These are phyloP conservation scores for Botrytis sinoallii DNA, from an alignment of 2,329 filamentous ascomycete genomes.

Conservation along the genomic window DNA sequence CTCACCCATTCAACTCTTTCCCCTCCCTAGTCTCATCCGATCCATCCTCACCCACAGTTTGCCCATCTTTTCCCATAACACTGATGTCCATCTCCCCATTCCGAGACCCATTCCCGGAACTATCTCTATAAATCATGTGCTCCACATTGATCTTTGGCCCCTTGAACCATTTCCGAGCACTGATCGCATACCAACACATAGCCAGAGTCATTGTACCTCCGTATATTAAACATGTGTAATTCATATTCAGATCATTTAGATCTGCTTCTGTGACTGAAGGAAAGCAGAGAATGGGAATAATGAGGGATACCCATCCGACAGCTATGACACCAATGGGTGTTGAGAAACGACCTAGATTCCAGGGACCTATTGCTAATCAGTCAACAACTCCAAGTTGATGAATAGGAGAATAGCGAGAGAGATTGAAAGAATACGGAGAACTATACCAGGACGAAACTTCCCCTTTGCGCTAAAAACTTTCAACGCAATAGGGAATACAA, in stretches of 20 bases:
- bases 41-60: too few relatives aligned
- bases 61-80: too few relatives aligned
- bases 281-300: constrained; percentile 67
- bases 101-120: neutral
- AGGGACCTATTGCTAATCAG: constrained; percentile 44
- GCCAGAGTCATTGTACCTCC: constrained; percentile 60
- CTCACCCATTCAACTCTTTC: neutral
- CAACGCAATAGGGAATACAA: constrained; percentile 57
- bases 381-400: fast-evolving
- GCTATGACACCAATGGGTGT: constrained; percentile 55
- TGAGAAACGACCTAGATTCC: constrained; percentile 62
- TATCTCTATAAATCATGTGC: constrained; percentile 21
- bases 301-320: constrained; percentile 58
- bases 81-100: fast-evolving
- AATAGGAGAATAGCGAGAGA: neutral
- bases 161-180: constrained; percentile 66
- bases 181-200: constrained; percentile 60
- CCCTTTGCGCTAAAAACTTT: constrained; percentile 58
- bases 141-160: constrained; percentile 67
- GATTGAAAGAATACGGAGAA: neutral
- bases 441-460: constrained; percentile 56
- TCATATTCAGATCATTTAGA: constrained; percentile 54
- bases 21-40: too few relatives aligned
- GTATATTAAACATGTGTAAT: constrained; percentile 67
- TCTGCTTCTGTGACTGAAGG: constrained; percentile 55